Percentiles rank a stretch among this genome's conserved stretches.
These are phyloP conservation scores for Suhomyces bribrorum DNA, from an alignment of 1,139 yeast species.

Conservation along the genomic window DNA sequence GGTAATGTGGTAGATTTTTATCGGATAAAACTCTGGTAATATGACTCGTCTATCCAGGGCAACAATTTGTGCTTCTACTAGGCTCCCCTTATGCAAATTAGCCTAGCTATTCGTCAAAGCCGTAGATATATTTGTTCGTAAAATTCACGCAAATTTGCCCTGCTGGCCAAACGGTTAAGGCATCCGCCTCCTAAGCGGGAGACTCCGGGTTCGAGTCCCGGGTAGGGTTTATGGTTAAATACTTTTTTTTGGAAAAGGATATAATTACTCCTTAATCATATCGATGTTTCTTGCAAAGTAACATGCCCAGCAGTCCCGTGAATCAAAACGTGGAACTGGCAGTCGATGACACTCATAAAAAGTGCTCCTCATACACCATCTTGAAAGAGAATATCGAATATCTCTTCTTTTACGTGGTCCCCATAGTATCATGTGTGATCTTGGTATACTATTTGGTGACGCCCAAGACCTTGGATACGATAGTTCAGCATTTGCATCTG, in stretches of 20 bases:
- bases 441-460: slow-evolving; percentile 12
- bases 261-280: too few species aligned
- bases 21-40: too few species aligned
- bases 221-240: slow-evolving; percentile 56
- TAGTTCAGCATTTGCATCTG: not conserved
- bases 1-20: too few species aligned
- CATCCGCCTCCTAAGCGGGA: slow-evolving; percentile 96
- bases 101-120: too few species aligned
- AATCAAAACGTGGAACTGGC: not conserved
- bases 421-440: slow-evolving; percentile 10
- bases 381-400: slow-evolving; percentile 9
- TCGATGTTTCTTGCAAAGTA: not conserved
- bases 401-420: slow-evolving; percentile 10
- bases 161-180: slow-evolving; percentile 94
- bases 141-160: slow-evolving; percentile 39
- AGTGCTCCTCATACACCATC: not conserved
- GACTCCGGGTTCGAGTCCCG: slow-evolving; percentile 98
- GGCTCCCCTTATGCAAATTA: too few species aligned
- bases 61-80: too few species aligned
- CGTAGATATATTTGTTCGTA: not conserved
- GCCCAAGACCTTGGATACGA: slow-evolving; percentile 12
- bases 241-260: too few species aligned
- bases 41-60: too few species aligned
- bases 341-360: not conserved
- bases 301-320: not conserved